Percentiles rank a stretch among this genome's conserved stretches.
Evolutionary conservation across 768 basidiomycete genomes (phyloP).

Genomic region (Hemileccinum rubropunctum): DNA sequence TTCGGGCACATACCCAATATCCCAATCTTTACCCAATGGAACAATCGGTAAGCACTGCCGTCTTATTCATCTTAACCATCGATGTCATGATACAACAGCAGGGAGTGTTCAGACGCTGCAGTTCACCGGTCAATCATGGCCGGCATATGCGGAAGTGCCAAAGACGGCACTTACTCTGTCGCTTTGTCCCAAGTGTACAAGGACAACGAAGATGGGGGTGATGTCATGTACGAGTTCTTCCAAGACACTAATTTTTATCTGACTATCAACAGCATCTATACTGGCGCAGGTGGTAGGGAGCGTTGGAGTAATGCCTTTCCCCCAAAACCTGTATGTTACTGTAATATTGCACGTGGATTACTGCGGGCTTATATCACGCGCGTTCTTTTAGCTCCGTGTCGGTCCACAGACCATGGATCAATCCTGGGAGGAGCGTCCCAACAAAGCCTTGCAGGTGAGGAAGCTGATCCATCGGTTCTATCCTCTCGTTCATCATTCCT

Average conservation of each 20-base stretch:
- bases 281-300: slow-evolving; percentile 25
- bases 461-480: not conserved
- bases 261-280: slow-evolving; percentile 23
- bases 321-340: slow-evolving; percentile 21
- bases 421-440: slow-evolving; percentile 13
- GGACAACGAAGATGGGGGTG: slow-evolving; percentile 26
- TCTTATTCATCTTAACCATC: not conserved
- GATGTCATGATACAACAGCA: not conserved
- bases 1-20: slow-evolving; percentile 27
- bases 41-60: slow-evolving; percentile 12
- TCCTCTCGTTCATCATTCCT: not conserved
- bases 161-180: slow-evolving; percentile 16
- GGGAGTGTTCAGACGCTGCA: slow-evolving; percentile 12
- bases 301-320: slow-evolving; percentile 5
- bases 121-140: slow-evolving; percentile 15
- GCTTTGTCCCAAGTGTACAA: slow-evolving; percentile 18
- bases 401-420: slow-evolving; percentile 27
- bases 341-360: not conserved
- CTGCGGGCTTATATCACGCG: not conserved
- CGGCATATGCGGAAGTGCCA: slow-evolving; percentile 21
- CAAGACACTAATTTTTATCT: not conserved
- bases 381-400: slow-evolving; percentile 6
- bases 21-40: slow-evolving; percentile 21
- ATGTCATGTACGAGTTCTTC: slow-evolving; percentile 21
- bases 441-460: slow-evolving; percentile 21